phyloP scores from a whole-genome alignment of 2,329 filamentous ascomycete species.

The Epichloe sibirici region DNA sequence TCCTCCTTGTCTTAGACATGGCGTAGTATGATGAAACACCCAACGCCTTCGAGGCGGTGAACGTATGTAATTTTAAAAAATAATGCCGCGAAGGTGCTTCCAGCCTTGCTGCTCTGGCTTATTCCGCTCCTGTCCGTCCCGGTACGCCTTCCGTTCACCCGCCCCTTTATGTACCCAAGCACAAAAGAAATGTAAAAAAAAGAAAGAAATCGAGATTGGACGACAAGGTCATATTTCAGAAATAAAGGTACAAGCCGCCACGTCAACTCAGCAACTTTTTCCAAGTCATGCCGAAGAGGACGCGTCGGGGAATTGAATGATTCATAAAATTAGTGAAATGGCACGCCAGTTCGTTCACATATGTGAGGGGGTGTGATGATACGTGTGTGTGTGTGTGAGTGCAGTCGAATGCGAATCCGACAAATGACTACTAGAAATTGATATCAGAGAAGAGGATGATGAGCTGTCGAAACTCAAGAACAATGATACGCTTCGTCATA shows the following conservation, averaged over 20 bases:
- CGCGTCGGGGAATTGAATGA: neutral
- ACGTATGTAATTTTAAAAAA: neutral
- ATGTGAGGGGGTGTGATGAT: neutral
- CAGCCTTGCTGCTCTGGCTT: neutral
- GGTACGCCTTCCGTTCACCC: constrained; percentile 3
- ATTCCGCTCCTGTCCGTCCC: neutral
- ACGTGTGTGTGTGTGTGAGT: neutral
- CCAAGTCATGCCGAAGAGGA: neutral
- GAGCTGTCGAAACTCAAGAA: neutral
- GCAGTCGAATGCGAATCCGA: neutral
- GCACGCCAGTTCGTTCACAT: neutral
- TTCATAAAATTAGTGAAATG: neutral
- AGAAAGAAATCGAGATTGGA: neutral
- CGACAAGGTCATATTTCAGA: neutral
- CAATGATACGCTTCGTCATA: neutral
- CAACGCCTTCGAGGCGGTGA: neutral
- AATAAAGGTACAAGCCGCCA: neutral
- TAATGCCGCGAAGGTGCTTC: neutral
- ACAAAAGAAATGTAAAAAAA: constrained; percentile 4
- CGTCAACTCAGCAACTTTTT: neutral
- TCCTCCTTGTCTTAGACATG: neutral
- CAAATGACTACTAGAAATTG: neutral
- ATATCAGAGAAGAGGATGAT: neutral
- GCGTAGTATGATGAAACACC: neutral
- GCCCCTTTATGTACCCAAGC: constrained; percentile 1